Percentiles rank a stretch among this genome's conserved stretches.
Conservation (phyloP, 305 asterid species). For the Ajuga reptans region DNA sequence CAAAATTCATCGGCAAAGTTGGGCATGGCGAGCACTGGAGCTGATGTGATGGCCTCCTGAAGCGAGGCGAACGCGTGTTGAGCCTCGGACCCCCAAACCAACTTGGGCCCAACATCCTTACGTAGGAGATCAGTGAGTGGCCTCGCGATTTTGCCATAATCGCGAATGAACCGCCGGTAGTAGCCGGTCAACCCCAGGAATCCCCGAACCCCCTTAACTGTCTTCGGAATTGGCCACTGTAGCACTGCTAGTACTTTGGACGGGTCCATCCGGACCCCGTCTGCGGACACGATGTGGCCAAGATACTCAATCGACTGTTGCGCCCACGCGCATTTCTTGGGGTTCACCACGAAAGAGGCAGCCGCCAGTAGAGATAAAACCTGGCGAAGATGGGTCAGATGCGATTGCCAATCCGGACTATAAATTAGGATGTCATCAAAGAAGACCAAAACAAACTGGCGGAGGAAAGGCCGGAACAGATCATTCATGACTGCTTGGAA, state of each 20-base stretch:
- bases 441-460: too few species aligned
- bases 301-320: neutral
- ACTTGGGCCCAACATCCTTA: too few species aligned
- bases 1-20: neutral
- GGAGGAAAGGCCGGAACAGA: too few species aligned
- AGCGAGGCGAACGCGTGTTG: neutral
- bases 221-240: neutral
- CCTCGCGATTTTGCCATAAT: neutral
- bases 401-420: too few species aligned
- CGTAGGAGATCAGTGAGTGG: neutral
- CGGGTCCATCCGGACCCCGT: neutral
- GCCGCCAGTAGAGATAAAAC: neutral
- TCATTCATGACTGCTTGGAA: too few species aligned
- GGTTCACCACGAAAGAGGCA: neutral
- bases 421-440: too few species aligned
- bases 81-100: too few species aligned
- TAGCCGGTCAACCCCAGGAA: neutral
- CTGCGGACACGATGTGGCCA: neutral
- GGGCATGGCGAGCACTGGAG: neutral
- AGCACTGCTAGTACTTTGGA: neutral
- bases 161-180: neutral
- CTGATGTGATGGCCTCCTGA: neutral
- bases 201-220: neutral
- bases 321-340: neutral
- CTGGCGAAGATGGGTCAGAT: too few species aligned